phyloP scores from a whole-genome alignment of 2,329 filamentous ascomycete genomes.

The Fusarium metavorans region DNA sequence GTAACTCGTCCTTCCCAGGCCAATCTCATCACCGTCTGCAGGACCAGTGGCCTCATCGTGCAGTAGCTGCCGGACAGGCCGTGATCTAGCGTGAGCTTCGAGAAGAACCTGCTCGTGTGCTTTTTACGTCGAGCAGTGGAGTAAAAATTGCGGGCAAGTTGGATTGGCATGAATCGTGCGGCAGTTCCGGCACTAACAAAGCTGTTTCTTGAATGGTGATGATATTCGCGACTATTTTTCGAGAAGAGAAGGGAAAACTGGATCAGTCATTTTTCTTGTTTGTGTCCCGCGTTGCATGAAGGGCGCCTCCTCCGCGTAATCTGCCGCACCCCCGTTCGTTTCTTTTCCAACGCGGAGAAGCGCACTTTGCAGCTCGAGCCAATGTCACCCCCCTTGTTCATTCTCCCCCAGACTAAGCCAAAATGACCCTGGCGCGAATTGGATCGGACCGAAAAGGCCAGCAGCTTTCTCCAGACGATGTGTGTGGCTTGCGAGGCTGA shows the following conservation, averaged over 20 bases:
- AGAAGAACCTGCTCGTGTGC: slow-evolving; percentile 41
- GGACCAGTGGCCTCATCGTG: slow-evolving; percentile 39
- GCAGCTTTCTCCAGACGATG: not conserved
- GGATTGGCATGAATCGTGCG: slow-evolving; percentile 26
- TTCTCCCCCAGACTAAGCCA: slow-evolving; percentile 35
- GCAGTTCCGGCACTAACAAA: slow-evolving; percentile 6
- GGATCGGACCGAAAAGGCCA: slow-evolving; percentile 47
- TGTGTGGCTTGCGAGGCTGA: slow-evolving; percentile 37
- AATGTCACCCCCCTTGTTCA: not conserved
- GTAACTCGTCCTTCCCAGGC: not conserved
- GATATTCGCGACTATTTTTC: not conserved
- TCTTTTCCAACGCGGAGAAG: slow-evolving; percentile 42
- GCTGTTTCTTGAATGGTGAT: not conserved
- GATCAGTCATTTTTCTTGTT: not conserved
- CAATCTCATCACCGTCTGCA: slow-evolving; percentile 14
- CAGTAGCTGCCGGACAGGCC: slow-evolving; percentile 45
- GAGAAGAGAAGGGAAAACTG: not conserved
- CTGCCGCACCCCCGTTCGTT: slow-evolving; percentile 9
- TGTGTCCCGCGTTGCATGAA: not conserved
- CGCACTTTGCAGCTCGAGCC: slow-evolving; percentile 2
- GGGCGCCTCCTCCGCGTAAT: slow-evolving; percentile 17
- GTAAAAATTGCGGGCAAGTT: not conserved
- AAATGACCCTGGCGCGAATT: slow-evolving; percentile 17
- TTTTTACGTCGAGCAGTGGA: slow-evolving; percentile 15
- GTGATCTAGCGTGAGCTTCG: slow-evolving; percentile 38